Conservation (phyloP, 176 grass and related monocot species). For the Phyllostachys edulis region DNA sequence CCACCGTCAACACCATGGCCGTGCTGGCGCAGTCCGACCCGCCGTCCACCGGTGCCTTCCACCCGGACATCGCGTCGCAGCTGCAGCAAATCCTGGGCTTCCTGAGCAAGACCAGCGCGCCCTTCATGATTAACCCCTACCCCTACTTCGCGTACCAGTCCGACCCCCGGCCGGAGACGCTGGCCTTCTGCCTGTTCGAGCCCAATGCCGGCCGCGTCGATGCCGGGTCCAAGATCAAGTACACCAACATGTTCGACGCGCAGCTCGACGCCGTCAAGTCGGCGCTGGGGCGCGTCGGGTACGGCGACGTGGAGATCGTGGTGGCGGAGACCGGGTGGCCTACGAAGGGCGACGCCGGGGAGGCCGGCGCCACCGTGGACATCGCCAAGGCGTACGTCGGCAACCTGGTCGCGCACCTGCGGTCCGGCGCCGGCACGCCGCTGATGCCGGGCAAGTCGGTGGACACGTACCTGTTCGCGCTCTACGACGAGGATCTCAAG, state of each 20-base stretch:
- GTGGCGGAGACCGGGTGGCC: conserved; percentile 97
- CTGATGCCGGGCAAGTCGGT: conserved; percentile 69
- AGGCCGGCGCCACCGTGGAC: conserved; percentile 63
- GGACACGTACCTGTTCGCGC: conserved; percentile 92
- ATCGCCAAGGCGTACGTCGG: conserved; percentile 72
- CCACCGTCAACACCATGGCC: conserved; percentile 91
- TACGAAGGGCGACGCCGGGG: conserved; percentile 58
- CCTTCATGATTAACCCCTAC: conserved; percentile 98
- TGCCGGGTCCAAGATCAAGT: conserved; percentile 58
- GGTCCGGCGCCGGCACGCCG: conserved; percentile 78
- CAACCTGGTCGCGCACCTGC: conserved; percentile 70
- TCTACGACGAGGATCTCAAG: conserved; percentile 98
- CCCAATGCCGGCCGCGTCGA: conserved; percentile 78
- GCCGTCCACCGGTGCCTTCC: conserved; percentile 82
- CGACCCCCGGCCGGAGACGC: conserved; percentile 78
- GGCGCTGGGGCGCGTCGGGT: conserved; percentile 55
- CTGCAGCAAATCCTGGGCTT: conserved; percentile 66
- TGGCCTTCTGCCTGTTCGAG: conserved; percentile 93
- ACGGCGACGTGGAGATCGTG: conserved; percentile 63
- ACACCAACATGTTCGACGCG: conserved; percentile 99
- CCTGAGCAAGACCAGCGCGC: conserved; percentile 65
- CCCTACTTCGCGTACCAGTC: conserved; percentile 95
- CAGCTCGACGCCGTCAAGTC: conserved; percentile 85
- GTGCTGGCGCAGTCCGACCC: conserved; percentile 88
- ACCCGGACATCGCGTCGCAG: conserved; percentile 50